Evolutionary conservation across 1,284 basidiomycete genomes (phyloP), one percentile per base, ranked within the genome.

Genomic region (Phylloboletellus chloephorus): DNA sequence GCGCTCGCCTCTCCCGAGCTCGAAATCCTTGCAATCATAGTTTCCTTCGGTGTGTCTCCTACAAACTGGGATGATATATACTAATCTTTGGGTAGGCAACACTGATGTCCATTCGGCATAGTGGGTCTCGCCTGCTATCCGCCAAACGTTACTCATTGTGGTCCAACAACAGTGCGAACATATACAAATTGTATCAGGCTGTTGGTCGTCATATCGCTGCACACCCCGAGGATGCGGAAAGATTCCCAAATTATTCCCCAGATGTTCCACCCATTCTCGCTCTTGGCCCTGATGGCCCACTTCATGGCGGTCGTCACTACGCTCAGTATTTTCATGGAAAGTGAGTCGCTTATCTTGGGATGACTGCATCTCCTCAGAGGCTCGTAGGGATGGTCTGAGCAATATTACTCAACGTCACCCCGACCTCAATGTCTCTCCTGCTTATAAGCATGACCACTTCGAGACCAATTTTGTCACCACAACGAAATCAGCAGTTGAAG

Each of bases 311-410:
- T 19, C 63, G 78, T 23, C 83, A 89, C 52, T 82, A 78, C 41
- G 94, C 95, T 9, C 76, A 85, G 48, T 96, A 94, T 61, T 95
- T 98, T 55, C 84, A 88, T 52, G 84, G 85, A 53, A 77, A 72
- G 83, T 76, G 45, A 42, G 64, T 51, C 19, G 22, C n/a, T 22
- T 34, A n/a, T 39, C 28, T 13, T 11, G 11, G 46, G 63, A 64
- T 4, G 12, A 12, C 23, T 10, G 9, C n/a, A 43, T 34, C 42
- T 36, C n/a, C 39, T 43, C 25, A 39, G 31, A 7, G 8, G 26
- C 17, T 13, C 29, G 4, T 46, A 85, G 82, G 49, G 92, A 94
- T 63, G 92, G 92, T n/a, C 64, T 95, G 3, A 78, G 82, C 2
- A 76, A 78, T 46, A 85, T 92, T 44, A 67, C 74, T 3, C 65